Conservation (phyloP, 257 asterid species). For the Nicotiana sylvestris region DNA sequence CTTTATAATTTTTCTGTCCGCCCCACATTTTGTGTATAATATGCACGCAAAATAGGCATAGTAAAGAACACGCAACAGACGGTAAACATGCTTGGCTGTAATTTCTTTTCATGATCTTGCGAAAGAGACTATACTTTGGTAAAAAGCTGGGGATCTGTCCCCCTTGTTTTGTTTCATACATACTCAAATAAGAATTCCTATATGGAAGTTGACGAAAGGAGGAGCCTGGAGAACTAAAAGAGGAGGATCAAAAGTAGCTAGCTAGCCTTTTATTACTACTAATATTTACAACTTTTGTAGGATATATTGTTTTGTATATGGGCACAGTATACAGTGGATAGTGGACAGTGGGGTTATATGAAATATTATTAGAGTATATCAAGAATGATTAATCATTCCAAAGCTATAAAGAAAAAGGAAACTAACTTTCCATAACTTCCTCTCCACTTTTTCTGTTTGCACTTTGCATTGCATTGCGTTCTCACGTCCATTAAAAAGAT, state of each 20-base stretch:
- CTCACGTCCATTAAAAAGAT: slow-evolving; percentile 14
- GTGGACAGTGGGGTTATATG: slow-evolving; percentile 20
- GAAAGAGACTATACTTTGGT: slow-evolving; percentile 31
- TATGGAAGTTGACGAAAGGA: not conserved
- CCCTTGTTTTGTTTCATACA: slow-evolving; percentile 1
- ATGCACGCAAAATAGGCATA: not conserved
- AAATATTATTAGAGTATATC: not conserved
- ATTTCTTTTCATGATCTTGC: slow-evolving; percentile 25
- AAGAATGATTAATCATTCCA: slow-evolving; percentile 28
- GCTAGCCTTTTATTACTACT: slow-evolving; percentile 7
- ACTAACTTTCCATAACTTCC: slow-evolving; percentile 37
- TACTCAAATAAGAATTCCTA: not conserved
- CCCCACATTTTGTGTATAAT: not conserved
- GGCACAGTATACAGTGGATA: not conserved
- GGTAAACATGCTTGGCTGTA: slow-evolving; percentile 14
- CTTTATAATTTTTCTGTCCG: no score
- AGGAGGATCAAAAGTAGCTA: slow-evolving; percentile 2
- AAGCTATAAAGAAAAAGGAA: slow-evolving; percentile 28
- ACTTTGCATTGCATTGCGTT: slow-evolving; percentile 9
- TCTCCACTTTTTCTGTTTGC: not conserved
- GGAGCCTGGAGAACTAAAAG: slow-evolving; percentile 6
- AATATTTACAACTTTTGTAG: not conserved
- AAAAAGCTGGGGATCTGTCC: slow-evolving; percentile 14
- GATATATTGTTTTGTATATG: not conserved
- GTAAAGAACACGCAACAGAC: not conserved